Evolutionary conservation across 495 filamentous ascomycete species (phyloP).

Genomic region (Penicillium verhagenii): DNA sequence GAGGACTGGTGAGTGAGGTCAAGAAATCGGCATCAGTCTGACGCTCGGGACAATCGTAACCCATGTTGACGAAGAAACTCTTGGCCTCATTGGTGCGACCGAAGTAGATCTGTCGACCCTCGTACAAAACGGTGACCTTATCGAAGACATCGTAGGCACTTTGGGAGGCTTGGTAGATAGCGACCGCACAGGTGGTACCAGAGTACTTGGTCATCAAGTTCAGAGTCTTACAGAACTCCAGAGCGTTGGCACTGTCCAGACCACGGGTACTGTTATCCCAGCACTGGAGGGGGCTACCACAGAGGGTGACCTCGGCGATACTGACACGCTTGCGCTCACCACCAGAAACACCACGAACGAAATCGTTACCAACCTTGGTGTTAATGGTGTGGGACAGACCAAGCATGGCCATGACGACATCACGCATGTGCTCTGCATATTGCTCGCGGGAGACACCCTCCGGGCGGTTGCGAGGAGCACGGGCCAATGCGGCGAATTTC

Average conservation of each 20-base stretch:
- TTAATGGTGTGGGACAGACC: slow-evolving; percentile 59
- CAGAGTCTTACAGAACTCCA: slow-evolving; percentile 71
- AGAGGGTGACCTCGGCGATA: slow-evolving; percentile 62
- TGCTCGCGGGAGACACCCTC: slow-evolving; percentile 47
- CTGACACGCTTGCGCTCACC: slow-evolving; percentile 76
- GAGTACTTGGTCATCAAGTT: slow-evolving; percentile 75
- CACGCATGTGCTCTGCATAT: slow-evolving; percentile 51
- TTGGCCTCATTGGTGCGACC: slow-evolving; percentile 60
- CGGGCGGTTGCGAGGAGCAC: slow-evolving; percentile 48
- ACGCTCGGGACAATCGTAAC: slow-evolving; percentile 61
- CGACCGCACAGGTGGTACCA: slow-evolving; percentile 74
- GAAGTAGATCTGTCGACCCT: slow-evolving; percentile 68
- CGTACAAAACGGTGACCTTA: slow-evolving; percentile 62
- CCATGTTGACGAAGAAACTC: slow-evolving; percentile 65
- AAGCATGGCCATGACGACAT: slow-evolving; percentile 64
- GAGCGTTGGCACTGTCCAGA: slow-evolving; percentile 78
- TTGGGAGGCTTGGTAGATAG: slow-evolving; percentile 83
- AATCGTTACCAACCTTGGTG: slow-evolving; percentile 68
- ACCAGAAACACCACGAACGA: slow-evolving; percentile 80
- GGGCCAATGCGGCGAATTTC: slow-evolving; percentile 58
- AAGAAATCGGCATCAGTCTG: slow-evolving; percentile 74
- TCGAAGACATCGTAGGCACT: slow-evolving; percentile 73
- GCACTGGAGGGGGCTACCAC: slow-evolving; percentile 69
- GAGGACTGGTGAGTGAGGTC: slow-evolving; percentile 68
- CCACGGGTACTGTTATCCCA: slow-evolving; percentile 92